Percentiles rank a stretch among this genome's conserved stretches.
phyloP scores from a whole-genome alignment of 2,329 filamentous ascomycete species.

The Diaporthe sp. region DNA sequence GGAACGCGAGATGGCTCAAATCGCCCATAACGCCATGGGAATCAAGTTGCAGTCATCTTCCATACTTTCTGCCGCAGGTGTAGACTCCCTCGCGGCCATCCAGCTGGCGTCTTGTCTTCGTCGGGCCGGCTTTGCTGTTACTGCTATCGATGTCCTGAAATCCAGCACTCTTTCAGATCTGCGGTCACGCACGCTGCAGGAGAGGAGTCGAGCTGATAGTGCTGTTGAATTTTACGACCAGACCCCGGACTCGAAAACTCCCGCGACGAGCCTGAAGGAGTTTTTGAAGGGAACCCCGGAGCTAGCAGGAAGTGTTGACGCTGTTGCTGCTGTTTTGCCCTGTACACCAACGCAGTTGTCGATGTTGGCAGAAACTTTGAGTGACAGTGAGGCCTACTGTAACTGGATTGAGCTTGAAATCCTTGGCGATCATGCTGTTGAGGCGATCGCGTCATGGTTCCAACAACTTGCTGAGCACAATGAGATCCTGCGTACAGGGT shows the following conservation, averaged over 20 bases:
- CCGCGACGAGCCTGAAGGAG: neutral
- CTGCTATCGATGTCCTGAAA: slow-evolving; percentile 73
- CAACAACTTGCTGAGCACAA: slow-evolving; percentile 65
- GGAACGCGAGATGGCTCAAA: slow-evolving; percentile 52
- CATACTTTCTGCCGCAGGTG: slow-evolving; percentile 50
- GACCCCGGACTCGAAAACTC: neutral
- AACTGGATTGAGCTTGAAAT: slow-evolving; percentile 80
- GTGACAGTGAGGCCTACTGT: slow-evolving; percentile 75
- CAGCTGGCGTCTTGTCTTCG: slow-evolving; percentile 75
- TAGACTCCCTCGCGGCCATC: slow-evolving; percentile 60
- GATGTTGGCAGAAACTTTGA: slow-evolving; percentile 83
- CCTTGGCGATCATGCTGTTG: slow-evolving; percentile 45
- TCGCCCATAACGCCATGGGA: slow-evolving; percentile 48
- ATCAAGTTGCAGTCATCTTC: slow-evolving; percentile 46
- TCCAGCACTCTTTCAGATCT: slow-evolving; percentile 58
- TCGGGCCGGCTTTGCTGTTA: slow-evolving; percentile 65
- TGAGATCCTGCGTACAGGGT: slow-evolving; percentile 81
- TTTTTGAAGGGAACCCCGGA: slow-evolving; percentile 38
- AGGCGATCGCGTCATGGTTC: slow-evolving; percentile 65
- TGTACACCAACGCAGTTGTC: slow-evolving; percentile 83
- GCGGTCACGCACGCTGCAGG: slow-evolving; percentile 37
- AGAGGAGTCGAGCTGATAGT: neutral
- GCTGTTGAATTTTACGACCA: neutral
- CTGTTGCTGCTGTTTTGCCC: slow-evolving; percentile 62
- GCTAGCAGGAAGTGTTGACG: slow-evolving; percentile 50